Evolutionary conservation across 2,329 filamentous ascomycete species (phyloP).

Genomic region (Berkeleyomyces basicola): DNA sequence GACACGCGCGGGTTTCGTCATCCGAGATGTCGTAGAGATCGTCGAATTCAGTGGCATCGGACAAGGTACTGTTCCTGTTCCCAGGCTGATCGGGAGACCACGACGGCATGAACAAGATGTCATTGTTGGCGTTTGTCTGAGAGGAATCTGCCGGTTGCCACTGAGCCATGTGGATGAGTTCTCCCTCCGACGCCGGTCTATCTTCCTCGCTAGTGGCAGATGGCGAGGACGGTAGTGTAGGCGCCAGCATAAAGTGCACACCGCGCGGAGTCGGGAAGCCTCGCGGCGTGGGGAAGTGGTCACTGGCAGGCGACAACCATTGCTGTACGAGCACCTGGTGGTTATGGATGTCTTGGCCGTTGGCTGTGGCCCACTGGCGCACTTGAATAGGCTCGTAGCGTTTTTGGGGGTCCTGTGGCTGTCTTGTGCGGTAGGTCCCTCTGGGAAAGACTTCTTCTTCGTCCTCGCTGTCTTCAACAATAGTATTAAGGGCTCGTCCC

Average conservation of each 20-base stretch:
- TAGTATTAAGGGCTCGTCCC: slow-evolving; percentile 44
- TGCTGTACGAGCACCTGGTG: slow-evolving; percentile 36
- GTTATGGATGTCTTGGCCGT: slow-evolving; percentile 11
- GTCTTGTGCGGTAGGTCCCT: background rate
- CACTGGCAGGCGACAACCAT: slow-evolving; percentile 42
- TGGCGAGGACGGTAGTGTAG: slow-evolving; percentile 44
- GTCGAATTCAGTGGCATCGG: slow-evolving; percentile 60
- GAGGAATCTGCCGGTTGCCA: slow-evolving; percentile 15
- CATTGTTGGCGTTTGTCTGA: slow-evolving; percentile 14
- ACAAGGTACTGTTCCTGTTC: slow-evolving; percentile 43
- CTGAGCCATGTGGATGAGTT: slow-evolving; percentile 11
- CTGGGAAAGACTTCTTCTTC: background rate
- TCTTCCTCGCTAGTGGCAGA: slow-evolving; percentile 36
- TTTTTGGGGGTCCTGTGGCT: background rate
- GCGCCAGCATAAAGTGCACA: slow-evolving; percentile 45
- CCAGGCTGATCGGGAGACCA: slow-evolving; percentile 33
- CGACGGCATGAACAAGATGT: slow-evolving; percentile 1
- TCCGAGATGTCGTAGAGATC: slow-evolving; percentile 79
- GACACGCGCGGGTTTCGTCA: slow-evolving; percentile 39
- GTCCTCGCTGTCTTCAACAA: slow-evolving; percentile 41
- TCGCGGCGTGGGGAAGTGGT: slow-evolving; percentile 38
- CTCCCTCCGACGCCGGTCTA: slow-evolving; percentile 5
- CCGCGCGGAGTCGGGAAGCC: slow-evolving; percentile 55
- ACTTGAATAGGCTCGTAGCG: background rate
- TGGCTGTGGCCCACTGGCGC: slow-evolving; percentile 1